Evolutionary conservation across 805 yeast genomes (phyloP), one percentile per base, ranked within the genome.

Genomic region (Ogataea chonburiensis): DNA sequence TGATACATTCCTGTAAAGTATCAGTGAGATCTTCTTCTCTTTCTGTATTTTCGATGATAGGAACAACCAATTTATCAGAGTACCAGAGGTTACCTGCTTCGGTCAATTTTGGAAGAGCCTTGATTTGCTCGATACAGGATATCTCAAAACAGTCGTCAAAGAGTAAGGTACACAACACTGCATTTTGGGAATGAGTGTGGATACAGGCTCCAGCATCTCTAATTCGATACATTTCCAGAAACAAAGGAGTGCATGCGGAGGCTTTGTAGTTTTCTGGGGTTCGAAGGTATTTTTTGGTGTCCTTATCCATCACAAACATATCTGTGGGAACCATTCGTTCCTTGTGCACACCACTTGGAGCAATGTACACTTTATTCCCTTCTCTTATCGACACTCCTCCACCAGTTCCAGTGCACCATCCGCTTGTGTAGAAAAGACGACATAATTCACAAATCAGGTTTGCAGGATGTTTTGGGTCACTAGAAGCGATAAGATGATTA

Each of bases 341-440:
- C 64, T 89, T 89, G 57, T 89, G 96, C 7, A 89, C 95, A 1
- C 97, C 97, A n/a, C 95, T 84, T 4, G 98, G 97, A 0, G 97
- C 94, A 25, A 89, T 71, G 58, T 73, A 89, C 12, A 86, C 75
- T 14, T 65, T 52, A 42, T 77, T 69, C 1, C 70, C 72, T 2
- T 73, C 70, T 37, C 81, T 63, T 32, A 89, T 81, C 20, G 95
- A 83, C 50, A 91, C 81, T 3, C 97, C 97, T 20, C 97, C 98
- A 3, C 96, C 97, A 1, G 98, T 91, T 3, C 97, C 97, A 0
- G 96, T 81, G 49, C 86, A 91, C 96, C 96, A 88, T 33, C 85
- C 82, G 53, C 83, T 82, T 48, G 75, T 69, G 58, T 83, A 91
- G 56, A 91, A 86, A 12, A 73, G 64, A 34, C 75, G 68, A 57